These are phyloP conservation scores for Fusarium sp. DNA, from an alignment of 2,329 filamentous ascomycete species.

Conservation along the genomic window DNA sequence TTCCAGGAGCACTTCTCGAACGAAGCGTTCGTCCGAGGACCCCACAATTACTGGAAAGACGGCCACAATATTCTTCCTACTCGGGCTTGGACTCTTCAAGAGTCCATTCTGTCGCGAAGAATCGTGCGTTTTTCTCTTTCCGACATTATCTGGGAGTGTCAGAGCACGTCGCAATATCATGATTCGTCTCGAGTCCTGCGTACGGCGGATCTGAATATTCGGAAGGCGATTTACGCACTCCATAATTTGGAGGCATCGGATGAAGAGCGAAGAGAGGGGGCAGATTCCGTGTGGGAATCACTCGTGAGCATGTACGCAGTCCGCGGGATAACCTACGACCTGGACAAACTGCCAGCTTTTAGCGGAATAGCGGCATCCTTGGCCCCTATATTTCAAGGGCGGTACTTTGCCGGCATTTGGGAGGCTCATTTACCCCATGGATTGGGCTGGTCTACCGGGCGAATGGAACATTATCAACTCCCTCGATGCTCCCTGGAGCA, in stretches of 20 bases:
- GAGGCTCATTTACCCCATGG: neutral
- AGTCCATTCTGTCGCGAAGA: neutral
- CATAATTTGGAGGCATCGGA: neutral
- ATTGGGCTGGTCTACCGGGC: neutral
- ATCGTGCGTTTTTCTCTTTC: neutral
- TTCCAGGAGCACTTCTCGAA: neutral
- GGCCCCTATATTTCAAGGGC: neutral
- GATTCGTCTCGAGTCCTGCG: neutral
- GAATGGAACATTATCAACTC: neutral
- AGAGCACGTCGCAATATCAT: neutral
- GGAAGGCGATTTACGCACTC: neutral
- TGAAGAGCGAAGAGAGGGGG: neutral
- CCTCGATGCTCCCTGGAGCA: neutral
- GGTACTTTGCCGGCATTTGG: constrained; percentile 6
- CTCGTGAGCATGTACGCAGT: neutral
- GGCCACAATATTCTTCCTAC: neutral
- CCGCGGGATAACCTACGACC: neutral
- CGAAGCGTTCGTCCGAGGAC: neutral
- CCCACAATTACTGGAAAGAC: neutral
- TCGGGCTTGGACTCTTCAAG: constrained; percentile 6
- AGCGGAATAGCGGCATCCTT: neutral
- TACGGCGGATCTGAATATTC: neutral
- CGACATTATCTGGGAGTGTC: neutral
- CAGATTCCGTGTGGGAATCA: neutral
- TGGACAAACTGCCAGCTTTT: neutral